Evolutionary conservation across 83 land plant species (phyloP).

Genomic region (Larix sibirica): DNA sequence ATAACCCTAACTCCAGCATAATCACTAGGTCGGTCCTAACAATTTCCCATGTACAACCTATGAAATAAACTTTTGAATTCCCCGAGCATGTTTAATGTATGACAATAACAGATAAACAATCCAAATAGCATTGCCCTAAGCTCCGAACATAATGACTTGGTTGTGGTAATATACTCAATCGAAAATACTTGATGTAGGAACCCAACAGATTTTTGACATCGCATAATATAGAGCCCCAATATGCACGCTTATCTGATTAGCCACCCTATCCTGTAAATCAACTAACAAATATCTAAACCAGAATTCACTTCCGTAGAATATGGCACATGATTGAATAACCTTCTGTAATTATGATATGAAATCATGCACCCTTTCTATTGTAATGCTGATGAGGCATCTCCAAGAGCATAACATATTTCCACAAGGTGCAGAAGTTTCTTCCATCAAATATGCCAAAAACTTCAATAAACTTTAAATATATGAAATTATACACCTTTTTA

Average conservation of each 20-base stretch:
- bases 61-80: too few species aligned
- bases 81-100: neutral
- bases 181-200: too few species aligned
- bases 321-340: slow-evolving; percentile 3
- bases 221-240: neutral
- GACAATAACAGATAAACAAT: neutral
- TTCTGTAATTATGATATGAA: neutral
- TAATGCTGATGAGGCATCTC: slow-evolving; percentile 2
- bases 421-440: neutral
- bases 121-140: neutral
- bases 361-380: slow-evolving; percentile 9
- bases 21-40: neutral
- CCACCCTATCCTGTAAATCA: neutral
- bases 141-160: neutral
- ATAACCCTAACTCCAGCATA: neutral
- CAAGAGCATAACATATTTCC: slow-evolving; percentile 9
- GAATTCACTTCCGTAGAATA: neutral
- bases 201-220: neutral
- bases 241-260: neutral
- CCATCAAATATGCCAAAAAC: neutral
- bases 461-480: neutral
- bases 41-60: too few species aligned
- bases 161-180: too few species aligned
- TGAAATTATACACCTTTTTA: slow-evolving; percentile 9
- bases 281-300: slow-evolving; percentile 2